These are phyloP conservation scores for Penicillium fimorum DNA, from an alignment of 495 filamentous ascomycete genomes.

Conservation along the genomic window DNA sequence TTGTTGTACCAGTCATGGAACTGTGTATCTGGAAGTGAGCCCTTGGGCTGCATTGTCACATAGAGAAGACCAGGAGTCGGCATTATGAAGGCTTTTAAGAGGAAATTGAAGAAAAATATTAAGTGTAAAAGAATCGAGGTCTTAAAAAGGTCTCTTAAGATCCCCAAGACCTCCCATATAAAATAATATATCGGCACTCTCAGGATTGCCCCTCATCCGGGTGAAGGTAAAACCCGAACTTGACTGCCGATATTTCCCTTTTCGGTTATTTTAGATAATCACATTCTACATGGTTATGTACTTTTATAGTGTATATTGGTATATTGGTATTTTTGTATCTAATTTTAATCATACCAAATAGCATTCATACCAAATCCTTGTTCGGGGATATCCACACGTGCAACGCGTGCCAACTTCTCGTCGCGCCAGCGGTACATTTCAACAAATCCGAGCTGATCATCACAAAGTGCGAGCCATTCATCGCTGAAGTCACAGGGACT, in stretches of 20 bases:
- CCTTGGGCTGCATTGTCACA: conserved; percentile 73
- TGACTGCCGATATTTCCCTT: conserved; percentile 20
- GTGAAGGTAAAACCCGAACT: conserved; percentile 28
- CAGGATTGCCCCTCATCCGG: conserved; percentile 19
- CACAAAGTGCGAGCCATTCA: conserved; percentile 80
- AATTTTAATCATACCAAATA: conserved; percentile 75
- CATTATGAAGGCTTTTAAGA: conserved; percentile 28
- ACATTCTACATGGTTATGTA: background rate
- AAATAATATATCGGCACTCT: conserved; percentile 6
- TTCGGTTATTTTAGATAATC: background rate
- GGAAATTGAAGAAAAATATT: background rate
- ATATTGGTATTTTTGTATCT: too few species aligned
- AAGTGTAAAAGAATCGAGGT: background rate
- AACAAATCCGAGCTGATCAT: conserved; percentile 80
- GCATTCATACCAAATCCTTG: conserved; percentile 88
- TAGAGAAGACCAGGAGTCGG: conserved; percentile 64
- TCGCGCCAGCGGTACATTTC: conserved; percentile 83
- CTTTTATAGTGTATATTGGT: too few species aligned
- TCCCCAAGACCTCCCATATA: background rate
- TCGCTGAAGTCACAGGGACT: conserved; percentile 77
- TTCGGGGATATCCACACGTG: conserved; percentile 70
- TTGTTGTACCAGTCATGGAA: conserved; percentile 93
- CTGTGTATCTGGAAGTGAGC: conserved; percentile 59
- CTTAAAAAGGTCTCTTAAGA: too few species aligned
- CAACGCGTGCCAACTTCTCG: conserved; percentile 73